A percentile compares a stretch with the other conserved stretches of the same genome.
These are phyloP conservation scores for Oryza glumipatula DNA, from an alignment of 176 grass and related monocot species.

Conservation along the genomic window DNA sequence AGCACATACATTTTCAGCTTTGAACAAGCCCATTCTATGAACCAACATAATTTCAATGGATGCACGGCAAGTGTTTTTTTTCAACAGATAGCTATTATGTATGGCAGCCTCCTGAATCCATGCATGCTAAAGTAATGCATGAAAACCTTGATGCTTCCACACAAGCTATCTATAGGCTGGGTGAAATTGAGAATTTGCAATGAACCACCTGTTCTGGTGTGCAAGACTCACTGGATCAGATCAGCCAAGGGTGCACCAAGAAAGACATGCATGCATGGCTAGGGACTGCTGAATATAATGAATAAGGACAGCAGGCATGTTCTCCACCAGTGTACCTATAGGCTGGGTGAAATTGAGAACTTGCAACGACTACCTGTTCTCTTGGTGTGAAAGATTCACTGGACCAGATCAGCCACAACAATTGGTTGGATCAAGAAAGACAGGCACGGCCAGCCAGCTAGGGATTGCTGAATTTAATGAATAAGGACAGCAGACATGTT, in stretches of 20 bases:
- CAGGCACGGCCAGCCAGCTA: not conserved
- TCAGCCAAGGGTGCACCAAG: not conserved
- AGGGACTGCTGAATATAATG: not conserved
- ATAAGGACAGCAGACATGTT: not conserved
- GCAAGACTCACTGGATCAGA: slow-evolving; percentile 55
- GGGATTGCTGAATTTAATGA: slow-evolving; percentile 1
- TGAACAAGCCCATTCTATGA: not conserved
- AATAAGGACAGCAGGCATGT: not conserved
- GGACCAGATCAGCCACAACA: not conserved
- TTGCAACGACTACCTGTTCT: not conserved
- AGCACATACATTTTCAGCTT: not conserved
- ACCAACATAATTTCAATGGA: not conserved
- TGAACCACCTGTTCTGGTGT: not conserved
- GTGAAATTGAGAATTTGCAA: slow-evolving; percentile 68
- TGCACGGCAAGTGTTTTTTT: not conserved
- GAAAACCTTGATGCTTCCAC: slow-evolving; percentile 66
- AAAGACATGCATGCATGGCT: not conserved
- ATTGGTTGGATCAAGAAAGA: not conserved
- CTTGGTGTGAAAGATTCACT: slow-evolving; percentile 58
- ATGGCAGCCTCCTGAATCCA: slow-evolving; percentile 70
- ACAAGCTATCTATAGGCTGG: slow-evolving; percentile 56
- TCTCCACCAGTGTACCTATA: not conserved
- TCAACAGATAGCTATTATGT: slow-evolving; percentile 35
- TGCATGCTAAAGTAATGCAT: slow-evolving; percentile 36
- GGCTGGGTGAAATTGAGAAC: no score